Percentiles rank a stretch among this genome's conserved stretches.
phyloP scores from a whole-genome alignment of 78 protist species.

The Protostelium mycophagum region DNA sequence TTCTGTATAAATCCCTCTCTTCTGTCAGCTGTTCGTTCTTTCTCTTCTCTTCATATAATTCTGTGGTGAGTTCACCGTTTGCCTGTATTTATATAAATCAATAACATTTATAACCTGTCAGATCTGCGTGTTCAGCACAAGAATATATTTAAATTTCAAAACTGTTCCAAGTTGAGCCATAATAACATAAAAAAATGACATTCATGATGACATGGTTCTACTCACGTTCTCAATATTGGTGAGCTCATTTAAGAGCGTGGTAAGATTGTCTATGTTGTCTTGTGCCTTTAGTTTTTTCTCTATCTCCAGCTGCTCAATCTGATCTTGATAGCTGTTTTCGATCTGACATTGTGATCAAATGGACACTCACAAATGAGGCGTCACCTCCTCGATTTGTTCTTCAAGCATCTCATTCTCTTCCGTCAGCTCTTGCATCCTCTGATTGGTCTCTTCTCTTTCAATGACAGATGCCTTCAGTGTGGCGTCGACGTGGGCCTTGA shows the following conservation, averaged over 20 bases:
- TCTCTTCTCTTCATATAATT: not conserved
- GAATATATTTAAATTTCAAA: too few species aligned
- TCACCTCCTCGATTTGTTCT: not conserved
- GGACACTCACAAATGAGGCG: not conserved
- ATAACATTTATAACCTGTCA: too few species aligned
- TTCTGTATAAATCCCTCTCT: not conserved
- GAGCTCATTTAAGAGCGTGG: not conserved
- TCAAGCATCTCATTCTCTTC: not conserved
- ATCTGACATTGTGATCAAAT: not conserved
- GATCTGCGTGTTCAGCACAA: too few species aligned
- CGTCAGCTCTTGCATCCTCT: not conserved
- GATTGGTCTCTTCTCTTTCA: not conserved
- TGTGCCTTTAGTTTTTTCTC: not conserved
- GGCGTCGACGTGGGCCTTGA: not conserved
- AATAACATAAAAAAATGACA: too few species aligned
- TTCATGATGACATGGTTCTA: not conserved
- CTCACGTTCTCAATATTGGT: not conserved
- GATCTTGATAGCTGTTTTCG: not conserved
- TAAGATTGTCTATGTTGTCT: not conserved
- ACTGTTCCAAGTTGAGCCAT: too few species aligned
- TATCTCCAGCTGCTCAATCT: not conserved
- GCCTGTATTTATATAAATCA: not conserved
- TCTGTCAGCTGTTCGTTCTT: not conserved
- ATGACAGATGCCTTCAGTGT: not conserved
- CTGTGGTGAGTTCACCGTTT: not conserved